Percentiles rank a stretch among this genome's conserved stretches.
Evolutionary conservation across 805 yeast genomes (phyloP).

Genomic region (Ogataea trehaloabstinens): DNA sequence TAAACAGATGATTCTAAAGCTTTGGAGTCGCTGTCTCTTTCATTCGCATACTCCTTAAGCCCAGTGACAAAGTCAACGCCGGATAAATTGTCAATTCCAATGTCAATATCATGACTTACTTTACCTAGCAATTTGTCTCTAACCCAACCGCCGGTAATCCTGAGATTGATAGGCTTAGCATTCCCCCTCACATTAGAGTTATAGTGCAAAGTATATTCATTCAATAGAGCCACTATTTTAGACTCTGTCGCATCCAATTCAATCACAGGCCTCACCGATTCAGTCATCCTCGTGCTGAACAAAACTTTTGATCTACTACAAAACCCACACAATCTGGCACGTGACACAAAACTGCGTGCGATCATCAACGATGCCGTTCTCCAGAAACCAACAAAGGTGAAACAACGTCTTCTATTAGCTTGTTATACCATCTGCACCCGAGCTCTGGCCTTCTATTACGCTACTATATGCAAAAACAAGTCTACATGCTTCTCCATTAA

Average conservation of each 20-base stretch:
- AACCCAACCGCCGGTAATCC: slow-evolving; percentile 99
- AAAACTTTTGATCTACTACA: no score
- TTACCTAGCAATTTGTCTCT: slow-evolving; percentile 86
- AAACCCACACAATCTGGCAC: no score
- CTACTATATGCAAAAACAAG: no score
- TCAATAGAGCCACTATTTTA: slow-evolving; percentile 24
- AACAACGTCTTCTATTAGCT: no score
- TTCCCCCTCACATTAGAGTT: slow-evolving; percentile 11
- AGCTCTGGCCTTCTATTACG: no score
- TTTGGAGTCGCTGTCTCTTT: slow-evolving; percentile 22
- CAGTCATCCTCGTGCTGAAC: slow-evolving; percentile 2
- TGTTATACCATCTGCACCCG: no score
- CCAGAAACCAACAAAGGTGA: no score
- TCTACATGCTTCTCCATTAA: no score
- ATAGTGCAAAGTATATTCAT: slow-evolving; percentile 26
- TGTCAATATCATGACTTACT: slow-evolving; percentile 83
- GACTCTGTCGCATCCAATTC: slow-evolving; percentile 22
- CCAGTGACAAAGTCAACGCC: slow-evolving; percentile 84
- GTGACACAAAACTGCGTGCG: no score
- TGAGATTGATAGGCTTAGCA: slow-evolving; percentile 33
- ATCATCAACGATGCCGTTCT: no score
- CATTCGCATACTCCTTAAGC: slow-evolving; percentile 49
- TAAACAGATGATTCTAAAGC: slow-evolving; percentile 47
- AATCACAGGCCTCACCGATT: slow-evolving; percentile 15
- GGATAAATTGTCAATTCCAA: slow-evolving; percentile 79